phyloP scores from a whole-genome alignment of 345 rosid species.

The Gossypium thurberi region DNA sequence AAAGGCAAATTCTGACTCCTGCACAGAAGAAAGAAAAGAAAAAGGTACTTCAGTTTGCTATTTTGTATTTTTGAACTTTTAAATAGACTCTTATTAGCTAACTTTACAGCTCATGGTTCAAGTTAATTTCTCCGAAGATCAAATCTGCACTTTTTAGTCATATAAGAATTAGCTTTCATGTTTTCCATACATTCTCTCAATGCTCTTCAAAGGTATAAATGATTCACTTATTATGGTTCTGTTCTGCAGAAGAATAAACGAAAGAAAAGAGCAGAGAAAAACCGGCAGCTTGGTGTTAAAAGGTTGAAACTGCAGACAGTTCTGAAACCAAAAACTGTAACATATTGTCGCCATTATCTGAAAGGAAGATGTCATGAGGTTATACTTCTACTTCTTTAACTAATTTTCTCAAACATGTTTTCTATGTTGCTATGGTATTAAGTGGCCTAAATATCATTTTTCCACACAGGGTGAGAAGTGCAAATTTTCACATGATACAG shows the following conservation, averaged over 20 bases:
- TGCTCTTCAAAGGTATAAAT: constrained; percentile 6
- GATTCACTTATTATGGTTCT: constrained; percentile 10
- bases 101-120: background rate
- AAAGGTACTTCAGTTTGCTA: constrained; percentile 35
- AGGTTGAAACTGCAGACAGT: constrained; percentile 65
- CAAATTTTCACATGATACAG: constrained; percentile 79
- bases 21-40: constrained; percentile 53
- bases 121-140: background rate
- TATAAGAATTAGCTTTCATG: constrained; percentile 2
- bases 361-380: constrained; percentile 84
- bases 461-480: constrained; percentile 66
- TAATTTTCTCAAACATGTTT: background rate
- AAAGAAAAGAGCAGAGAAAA: constrained; percentile 68
- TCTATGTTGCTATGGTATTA: background rate
- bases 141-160: background rate
- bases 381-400: background rate
- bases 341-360: constrained; percentile 66
- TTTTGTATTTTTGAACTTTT: constrained; percentile 2
- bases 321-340: constrained; percentile 49
- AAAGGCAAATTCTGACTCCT: constrained; percentile 37
- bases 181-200: background rate
- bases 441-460: constrained; percentile 2
- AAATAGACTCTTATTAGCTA: background rate
- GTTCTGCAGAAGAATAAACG: constrained; percentile 55
- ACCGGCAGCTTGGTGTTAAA: constrained; percentile 70